phyloP scores from a whole-genome alignment of 1,139 yeast species.

The Pneumocystis murina region DNA sequence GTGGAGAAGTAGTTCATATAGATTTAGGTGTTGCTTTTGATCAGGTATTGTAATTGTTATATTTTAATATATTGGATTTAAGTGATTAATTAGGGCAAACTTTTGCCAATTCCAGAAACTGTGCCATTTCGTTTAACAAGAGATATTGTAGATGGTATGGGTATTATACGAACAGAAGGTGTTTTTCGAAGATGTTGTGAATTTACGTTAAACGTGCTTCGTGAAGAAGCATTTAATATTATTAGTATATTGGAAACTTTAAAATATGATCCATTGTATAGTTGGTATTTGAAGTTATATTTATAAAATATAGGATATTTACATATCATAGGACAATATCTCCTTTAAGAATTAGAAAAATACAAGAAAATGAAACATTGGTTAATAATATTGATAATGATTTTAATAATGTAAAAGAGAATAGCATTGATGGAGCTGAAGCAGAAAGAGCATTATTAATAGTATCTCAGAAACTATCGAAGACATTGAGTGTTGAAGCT shows the following conservation, averaged over 20 bases:
- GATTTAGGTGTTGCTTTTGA: constrained; percentile 95
- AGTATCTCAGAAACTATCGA: constrained; percentile 59
- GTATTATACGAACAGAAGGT: constrained; percentile 68
- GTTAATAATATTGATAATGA: constrained; percentile 9
- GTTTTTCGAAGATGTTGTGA: constrained; percentile 59
- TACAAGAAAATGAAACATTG: constrained; percentile 33
- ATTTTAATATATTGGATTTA: background rate
- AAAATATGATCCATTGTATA: constrained; percentile 81
- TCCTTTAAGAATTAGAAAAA: constrained; percentile 30
- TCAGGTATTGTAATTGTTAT: constrained; percentile 16
- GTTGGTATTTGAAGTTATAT: constrained; percentile 48
- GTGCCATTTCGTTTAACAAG: constrained; percentile 87
- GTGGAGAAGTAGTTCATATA: constrained; percentile 91
- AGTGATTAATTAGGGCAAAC: constrained; percentile 43
- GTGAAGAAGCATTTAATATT: constrained; percentile 54
- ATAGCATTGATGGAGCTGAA: constrained; percentile 41
- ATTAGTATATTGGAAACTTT: constrained; percentile 72
- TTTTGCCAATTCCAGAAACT: constrained; percentile 74
- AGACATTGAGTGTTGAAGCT: constrained; percentile 68
- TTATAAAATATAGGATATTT: background rate
- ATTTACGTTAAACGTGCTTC: constrained; percentile 51
- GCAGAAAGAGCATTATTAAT: constrained; percentile 64
- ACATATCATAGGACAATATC: constrained; percentile 20
- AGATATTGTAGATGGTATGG: constrained; percentile 87
- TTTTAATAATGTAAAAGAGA: background rate